Evolutionary conservation across 257 asterid genomes (phyloP).

Genomic region (Osmanthus fragrans): DNA sequence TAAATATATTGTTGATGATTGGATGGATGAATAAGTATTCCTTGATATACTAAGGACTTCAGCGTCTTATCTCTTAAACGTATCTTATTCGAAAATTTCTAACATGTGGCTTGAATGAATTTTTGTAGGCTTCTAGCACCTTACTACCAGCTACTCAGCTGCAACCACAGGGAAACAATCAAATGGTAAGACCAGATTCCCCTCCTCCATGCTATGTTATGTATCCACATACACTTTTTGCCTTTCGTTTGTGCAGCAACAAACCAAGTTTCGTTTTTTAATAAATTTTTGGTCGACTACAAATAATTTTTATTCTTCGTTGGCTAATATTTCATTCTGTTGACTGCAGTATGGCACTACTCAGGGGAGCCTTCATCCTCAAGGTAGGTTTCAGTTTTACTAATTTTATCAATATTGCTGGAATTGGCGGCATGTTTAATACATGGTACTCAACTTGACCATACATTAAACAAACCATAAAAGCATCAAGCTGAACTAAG

Average conservation of each 20-base stretch:
- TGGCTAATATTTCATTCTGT: slow-evolving; percentile 16
- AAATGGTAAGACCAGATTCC: slow-evolving; percentile 25
- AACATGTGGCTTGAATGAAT: neutral
- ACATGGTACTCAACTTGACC: neutral
- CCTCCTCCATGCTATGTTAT: neutral
- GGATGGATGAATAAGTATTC: neutral
- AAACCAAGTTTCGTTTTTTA: neutral
- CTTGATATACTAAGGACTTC: no score
- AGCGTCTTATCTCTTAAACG: neutral
- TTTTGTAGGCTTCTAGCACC: slow-evolving; percentile 37
- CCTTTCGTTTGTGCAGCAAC: neutral
- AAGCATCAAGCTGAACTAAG: neutral
- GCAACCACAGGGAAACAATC: slow-evolving; percentile 29
- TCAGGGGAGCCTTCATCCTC: slow-evolving; percentile 57
- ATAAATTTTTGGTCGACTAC: neutral
- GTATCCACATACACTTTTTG: neutral
- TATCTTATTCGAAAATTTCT: neutral
- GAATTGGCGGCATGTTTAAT: neutral
- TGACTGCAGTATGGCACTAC: slow-evolving; percentile 48
- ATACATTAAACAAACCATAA: neutral
- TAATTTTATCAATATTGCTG: neutral
- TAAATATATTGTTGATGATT: neutral
- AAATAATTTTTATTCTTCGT: neutral
- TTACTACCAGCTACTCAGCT: slow-evolving; percentile 21
- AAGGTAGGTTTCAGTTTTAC: slow-evolving; percentile 34